Evolutionary conservation across 164 flowering plant species (phyloP).

Genomic region (Magnolia kwangsiensis): DNA sequence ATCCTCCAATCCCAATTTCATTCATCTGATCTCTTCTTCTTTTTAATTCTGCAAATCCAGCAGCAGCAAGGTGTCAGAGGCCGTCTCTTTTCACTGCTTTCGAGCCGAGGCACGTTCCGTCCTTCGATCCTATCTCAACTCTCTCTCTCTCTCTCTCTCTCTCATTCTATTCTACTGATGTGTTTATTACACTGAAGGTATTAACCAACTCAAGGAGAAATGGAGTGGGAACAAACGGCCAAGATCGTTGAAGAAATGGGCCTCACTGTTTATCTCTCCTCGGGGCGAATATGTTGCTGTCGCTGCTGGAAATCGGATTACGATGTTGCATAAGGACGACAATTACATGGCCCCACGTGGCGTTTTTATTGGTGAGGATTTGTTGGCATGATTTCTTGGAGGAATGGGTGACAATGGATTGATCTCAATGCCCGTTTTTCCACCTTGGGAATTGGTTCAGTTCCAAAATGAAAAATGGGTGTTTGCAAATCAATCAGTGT

Average conservation of each 20-base stretch:
- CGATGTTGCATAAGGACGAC: constrained; percentile 64
- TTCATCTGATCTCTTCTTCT: background rate
- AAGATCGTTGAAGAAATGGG: constrained; percentile 36
- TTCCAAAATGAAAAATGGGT: no score
- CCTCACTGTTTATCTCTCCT: constrained; percentile 66
- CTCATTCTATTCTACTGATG: background rate
- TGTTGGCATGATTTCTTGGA: background rate
- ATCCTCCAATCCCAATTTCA: background rate
- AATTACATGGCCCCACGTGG: constrained; percentile 76
- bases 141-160: background rate
- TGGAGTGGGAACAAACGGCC: constrained; percentile 52
- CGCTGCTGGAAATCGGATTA: constrained; percentile 69
- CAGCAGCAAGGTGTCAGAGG: constrained; percentile 34
- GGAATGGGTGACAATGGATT: background rate
- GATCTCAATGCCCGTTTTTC: no score
- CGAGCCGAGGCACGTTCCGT: constrained; percentile 31
- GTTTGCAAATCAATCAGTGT: no score
- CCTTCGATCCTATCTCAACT: background rate
- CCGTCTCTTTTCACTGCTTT: constrained; percentile 37
- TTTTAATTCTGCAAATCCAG: constrained; percentile 22
- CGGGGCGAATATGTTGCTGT: constrained; percentile 78
- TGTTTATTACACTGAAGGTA: constrained; percentile 34
- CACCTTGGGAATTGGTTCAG: no score
- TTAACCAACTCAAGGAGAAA: constrained; percentile 61
- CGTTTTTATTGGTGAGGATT: constrained; percentile 53